These are phyloP conservation scores for Cyberlindnera saturnus DNA, from an alignment of 805 yeast species.

Conservation along the genomic window DNA sequence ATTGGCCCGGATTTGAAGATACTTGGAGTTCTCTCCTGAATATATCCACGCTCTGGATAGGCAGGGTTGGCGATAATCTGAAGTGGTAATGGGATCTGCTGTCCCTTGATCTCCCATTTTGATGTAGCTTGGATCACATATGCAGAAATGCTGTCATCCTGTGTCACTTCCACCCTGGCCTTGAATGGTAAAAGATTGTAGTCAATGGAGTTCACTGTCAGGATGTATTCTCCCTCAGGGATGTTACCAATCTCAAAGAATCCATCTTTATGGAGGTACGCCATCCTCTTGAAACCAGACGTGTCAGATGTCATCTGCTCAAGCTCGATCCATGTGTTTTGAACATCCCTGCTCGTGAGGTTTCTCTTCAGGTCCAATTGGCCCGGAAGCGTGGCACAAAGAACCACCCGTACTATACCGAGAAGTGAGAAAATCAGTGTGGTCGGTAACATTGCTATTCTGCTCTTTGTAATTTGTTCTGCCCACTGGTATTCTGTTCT, in stretches of 20 bases:
- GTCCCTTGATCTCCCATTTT: conserved; percentile 2
- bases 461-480: not conserved
- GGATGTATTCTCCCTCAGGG: conserved; percentile 15
- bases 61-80: conserved; percentile 20
- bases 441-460: not conserved
- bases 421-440: not conserved
- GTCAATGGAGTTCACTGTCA: conserved; percentile 13
- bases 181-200: conserved; percentile 21
- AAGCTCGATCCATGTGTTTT: conserved; percentile 12
- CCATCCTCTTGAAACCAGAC: not conserved
- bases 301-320: conserved; percentile 3
- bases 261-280: conserved; percentile 10
- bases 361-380: conserved; percentile 7
- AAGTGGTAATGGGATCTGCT: conserved; percentile 17
- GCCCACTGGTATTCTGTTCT: too few relatives aligned
- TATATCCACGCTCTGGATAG: conserved; percentile 28
- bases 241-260: conserved; percentile 11
- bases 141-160: conserved; percentile 9
- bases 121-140: conserved; percentile 10
- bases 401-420: not conserved
- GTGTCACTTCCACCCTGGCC: conserved; percentile 13
- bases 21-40: conserved; percentile 27
- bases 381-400: conserved; percentile 14
- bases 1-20: conserved; percentile 31
- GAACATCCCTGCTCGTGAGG: conserved; percentile 9